Base-by-base conservation (phyloP, 257 asterid genomes). In the Solanum peruvianum region DNA sequence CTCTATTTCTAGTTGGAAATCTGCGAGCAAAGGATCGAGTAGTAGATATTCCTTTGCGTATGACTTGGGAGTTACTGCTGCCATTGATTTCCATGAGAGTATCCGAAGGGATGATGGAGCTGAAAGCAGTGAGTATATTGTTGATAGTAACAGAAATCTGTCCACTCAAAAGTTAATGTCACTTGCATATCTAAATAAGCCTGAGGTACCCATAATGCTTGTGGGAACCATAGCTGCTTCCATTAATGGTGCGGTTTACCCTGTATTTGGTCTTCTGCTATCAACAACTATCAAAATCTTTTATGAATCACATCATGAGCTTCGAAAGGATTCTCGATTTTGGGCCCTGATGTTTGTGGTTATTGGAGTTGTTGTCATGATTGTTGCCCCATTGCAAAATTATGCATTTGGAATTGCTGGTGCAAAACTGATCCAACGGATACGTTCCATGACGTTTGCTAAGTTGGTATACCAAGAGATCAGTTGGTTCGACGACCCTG, bases 401-500 rank as follows among this genome's bases (percentile, higher is more conserved):
- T 90, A 88, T 75, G 87, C 90, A 84, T 90, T 92, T 47, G 91
- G 94, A 73, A 87, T 92, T 62, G 90, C 94, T 16, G 94, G 94
- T 9, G 90, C 92, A 29, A 90, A 90, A 84, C 64, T 92, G 77
- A 90, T 92, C 20, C 77, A 88, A 80, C 85, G 93, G 12, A 86
- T 92, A 20, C 91, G 94, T n/a, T 62, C 87, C 41, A 82, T 87
- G 64, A 33, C 88, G 2, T 92, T 92, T 25, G 85, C 88, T 64
- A 92, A 90, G 78, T 89, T 92, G 52, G 91, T 92, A 9, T 85
- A 87, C 86, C 92, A 88, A 89, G 94, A 92, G 67, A 86, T 92
- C 45, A 75, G 92, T 31, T 92, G 94, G 94, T 92, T 92, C 20
- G 94, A 92, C 11, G 83, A 88, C 72, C 92, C 92, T 88, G 91